Base-by-base conservation (phyloP, 106 monocot species). In the Dioscorea alata region DNA sequence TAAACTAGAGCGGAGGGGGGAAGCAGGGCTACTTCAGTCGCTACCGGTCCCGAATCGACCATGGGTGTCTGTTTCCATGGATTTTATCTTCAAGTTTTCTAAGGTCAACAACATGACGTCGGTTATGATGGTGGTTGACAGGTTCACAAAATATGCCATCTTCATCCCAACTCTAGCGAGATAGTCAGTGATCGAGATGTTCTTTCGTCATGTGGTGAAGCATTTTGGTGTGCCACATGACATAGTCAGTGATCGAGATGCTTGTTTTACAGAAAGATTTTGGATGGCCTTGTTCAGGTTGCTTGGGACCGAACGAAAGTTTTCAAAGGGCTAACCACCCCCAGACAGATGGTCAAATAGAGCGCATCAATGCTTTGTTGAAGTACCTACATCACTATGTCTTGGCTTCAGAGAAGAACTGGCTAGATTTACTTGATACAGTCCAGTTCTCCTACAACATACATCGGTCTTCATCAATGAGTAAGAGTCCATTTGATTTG, bases 81-180 rank as follows among this genome's bases (percentile, higher is more conserved):
- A 66, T 22, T 65, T 65, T 42, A 48, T 65, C 9, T n/a, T 7
- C 1, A 21, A 19, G 2, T 49, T 50, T 4, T 23, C 49, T 22
- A 49, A 4, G 49, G 19, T 48, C 6, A 23, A 50, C 4, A 21
- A 48, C 35, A 42, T 35, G 13, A 21, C 19, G 7, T 48, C 20
- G 2, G 50, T 66, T 0, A 9, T 66, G 16, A n/a, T 66, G 2
- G 66, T 66, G 20, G 66, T 66, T 20, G 66, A 66, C 50, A 7
- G 49, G 13, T 66, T 66, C 21, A 19, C 12, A 6, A 66, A 66
- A 23, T 66, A 66, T 66, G 66, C 13, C 8, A 50, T 50, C 66
- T 66, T 66, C 35, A 50, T 66, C 17, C 49, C 21, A 12, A 21
- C 66, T 2, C 48, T 20, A 2, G 22, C 10, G n/a, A 49, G 13